These are phyloP conservation scores for Chalaropsis ovoidea DNA, from an alignment of 2,329 filamentous ascomycete genomes.

Conservation along the genomic window DNA sequence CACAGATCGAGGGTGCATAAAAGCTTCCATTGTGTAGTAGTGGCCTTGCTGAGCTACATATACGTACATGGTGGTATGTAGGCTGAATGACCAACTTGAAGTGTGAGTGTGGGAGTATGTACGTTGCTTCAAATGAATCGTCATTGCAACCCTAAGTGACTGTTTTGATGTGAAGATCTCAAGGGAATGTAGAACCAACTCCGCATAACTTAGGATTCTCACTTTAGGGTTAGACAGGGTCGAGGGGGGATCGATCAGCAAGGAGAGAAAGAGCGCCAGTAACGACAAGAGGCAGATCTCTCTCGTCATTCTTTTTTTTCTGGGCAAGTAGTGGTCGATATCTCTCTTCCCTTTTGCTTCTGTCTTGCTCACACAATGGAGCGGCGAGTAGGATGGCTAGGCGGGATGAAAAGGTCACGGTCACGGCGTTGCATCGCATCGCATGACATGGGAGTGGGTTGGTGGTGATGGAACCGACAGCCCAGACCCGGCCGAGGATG, in stretches of 20 bases:
- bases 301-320: no score
- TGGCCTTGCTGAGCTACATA: background rate
- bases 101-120: background rate
- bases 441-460: constrained; percentile 11
- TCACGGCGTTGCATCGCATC: constrained; percentile 4
- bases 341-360: background rate
- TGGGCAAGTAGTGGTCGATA: background rate
- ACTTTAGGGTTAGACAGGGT: no score
- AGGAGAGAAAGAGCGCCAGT: background rate
- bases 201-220: no score
- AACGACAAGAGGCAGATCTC: background rate
- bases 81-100: background rate
- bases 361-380: background rate
- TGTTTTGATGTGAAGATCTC: no score
- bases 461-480: background rate
- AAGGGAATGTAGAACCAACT: no score
- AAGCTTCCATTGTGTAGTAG: background rate
- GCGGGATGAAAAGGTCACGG: background rate
- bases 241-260: no score
- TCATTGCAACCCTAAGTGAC: no score
- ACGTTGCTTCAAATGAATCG: no score
- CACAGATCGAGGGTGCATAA: constrained; percentile 8
- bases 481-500: no score
- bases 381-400: background rate
- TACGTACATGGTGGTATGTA: background rate